Percentiles rank a stretch among this genome's conserved stretches.
These are phyloP conservation scores for Aspergillus clavatus DNA, from an alignment of 2,329 filamentous ascomycete genomes.

Conservation along the genomic window DNA sequence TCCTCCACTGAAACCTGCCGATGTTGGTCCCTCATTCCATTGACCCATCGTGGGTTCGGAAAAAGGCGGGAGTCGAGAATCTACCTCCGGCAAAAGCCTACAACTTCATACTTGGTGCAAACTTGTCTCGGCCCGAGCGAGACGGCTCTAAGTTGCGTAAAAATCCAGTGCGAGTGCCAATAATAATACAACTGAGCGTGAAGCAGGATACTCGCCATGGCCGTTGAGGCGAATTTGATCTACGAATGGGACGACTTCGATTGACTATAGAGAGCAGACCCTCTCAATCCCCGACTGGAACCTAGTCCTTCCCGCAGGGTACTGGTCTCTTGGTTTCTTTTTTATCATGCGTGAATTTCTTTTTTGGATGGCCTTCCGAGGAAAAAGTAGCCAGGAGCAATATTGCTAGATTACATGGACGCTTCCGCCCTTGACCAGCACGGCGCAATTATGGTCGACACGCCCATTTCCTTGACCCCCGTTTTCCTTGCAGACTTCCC, in stretches of 20 bases:
- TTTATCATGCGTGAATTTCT: conserved; percentile 9
- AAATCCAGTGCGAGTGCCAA: conserved; percentile 4
- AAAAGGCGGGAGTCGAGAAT: conserved; percentile 29
- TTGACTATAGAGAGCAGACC: too few species aligned
- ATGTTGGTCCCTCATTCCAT: conserved; percentile 3
- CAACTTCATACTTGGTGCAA: conserved; percentile 5
- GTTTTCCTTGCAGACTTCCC: background rate
- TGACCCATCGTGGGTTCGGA: conserved; percentile 19
- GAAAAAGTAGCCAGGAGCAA: conserved; percentile 14
- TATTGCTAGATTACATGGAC: conserved; percentile 31
- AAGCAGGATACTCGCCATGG: background rate
- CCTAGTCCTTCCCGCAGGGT: conserved; percentile 2
- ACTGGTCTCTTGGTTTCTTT: conserved; percentile 8
- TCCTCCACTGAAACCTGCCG: too few species aligned
- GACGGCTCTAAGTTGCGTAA: conserved; percentile 12
- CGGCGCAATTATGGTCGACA: conserved; percentile 15
- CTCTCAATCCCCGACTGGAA: background rate
- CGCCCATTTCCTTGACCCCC: conserved; percentile 9
- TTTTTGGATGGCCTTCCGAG: conserved; percentile 11
- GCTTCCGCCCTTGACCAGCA: conserved; percentile 23
- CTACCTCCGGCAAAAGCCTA: conserved; percentile 16
- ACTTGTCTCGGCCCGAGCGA: conserved; percentile 25
- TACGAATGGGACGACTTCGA: conserved; percentile 2
- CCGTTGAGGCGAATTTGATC: background rate
- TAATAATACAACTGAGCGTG: background rate